Conservation (phyloP, 176 grass and related monocot genomes). For the Neostapfia colusana region DNA sequence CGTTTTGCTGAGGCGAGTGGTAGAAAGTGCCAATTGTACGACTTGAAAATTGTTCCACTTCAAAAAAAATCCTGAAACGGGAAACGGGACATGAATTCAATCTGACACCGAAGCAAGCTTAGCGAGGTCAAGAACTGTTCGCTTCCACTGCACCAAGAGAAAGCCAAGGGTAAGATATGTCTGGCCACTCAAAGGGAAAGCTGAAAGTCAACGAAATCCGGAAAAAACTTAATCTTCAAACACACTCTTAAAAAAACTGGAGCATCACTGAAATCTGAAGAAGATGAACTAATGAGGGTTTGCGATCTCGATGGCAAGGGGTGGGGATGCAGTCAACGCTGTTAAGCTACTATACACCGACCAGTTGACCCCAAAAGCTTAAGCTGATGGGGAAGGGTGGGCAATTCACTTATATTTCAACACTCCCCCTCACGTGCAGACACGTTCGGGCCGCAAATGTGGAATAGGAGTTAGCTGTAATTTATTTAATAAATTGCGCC, state of each 20-base stretch:
- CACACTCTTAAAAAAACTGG: background rate
- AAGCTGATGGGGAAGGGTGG: too few relatives aligned
- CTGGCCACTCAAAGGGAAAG: background rate
- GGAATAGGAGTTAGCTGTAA: too few relatives aligned
- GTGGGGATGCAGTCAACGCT: constrained; percentile 12
- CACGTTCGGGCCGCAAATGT: too few relatives aligned
- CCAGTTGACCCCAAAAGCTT: too few relatives aligned
- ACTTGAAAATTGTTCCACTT: background rate
- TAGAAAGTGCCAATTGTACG: background rate
- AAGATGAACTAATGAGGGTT: too few relatives aligned
- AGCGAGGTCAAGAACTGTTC: background rate
- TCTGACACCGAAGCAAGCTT: background rate
- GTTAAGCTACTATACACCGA: too few relatives aligned
- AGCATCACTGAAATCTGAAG: background rate
- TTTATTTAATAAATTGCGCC: too few relatives aligned
- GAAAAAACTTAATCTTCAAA: too few relatives aligned
- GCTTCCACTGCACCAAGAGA: background rate
- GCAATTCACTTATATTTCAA: too few relatives aligned
- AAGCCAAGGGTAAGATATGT: background rate
- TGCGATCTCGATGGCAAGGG: background rate
- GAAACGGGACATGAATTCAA: background rate
- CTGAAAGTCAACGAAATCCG: background rate
- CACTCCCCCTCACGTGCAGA: too few relatives aligned
- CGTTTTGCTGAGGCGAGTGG: background rate
- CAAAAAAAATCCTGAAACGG: background rate